A percentile compares a stretch with the other conserved stretches of the same genome.
phyloP scores from a whole-genome alignment of 257 asterid species.

The Jaltomata sinuosa region DNA sequence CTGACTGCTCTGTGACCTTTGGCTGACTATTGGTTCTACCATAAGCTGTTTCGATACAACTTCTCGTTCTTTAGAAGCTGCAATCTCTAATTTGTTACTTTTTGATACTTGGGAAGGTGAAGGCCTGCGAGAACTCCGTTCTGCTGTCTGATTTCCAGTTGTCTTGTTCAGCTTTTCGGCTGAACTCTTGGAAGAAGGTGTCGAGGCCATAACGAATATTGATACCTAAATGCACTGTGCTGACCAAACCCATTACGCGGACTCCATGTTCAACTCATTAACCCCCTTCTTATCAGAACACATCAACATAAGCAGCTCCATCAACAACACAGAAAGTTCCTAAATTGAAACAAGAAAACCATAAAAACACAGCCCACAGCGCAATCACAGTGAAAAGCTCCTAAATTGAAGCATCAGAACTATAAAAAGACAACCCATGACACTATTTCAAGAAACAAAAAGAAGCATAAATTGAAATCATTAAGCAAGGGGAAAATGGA shows the following conservation, averaged over 20 bases:
- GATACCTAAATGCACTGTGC: slow-evolving; percentile 5
- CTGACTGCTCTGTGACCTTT: slow-evolving; percentile 6
- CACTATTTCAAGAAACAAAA: background rate
- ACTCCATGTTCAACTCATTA: background rate
- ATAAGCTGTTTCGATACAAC: slow-evolving; percentile 19
- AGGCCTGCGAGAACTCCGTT: slow-evolving; percentile 15
- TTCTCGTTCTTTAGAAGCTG: slow-evolving; percentile 19
- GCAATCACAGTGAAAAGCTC: background rate
- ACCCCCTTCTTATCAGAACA: slow-evolving; percentile 11
- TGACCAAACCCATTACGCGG: slow-evolving; percentile 11
- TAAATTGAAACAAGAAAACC: slow-evolving; percentile 1
- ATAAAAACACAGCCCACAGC: background rate
- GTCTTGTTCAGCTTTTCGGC: slow-evolving; percentile 32
- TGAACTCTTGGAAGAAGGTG: slow-evolving; percentile 22
- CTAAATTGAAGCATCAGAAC: background rate
- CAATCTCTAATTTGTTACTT: slow-evolving; percentile 18
- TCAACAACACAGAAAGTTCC: slow-evolving; percentile 21
- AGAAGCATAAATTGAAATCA: slow-evolving; percentile 10
- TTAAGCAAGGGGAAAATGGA: background rate
- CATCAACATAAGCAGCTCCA: slow-evolving; percentile 31
- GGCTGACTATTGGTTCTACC: slow-evolving; percentile 14
- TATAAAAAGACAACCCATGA: background rate
- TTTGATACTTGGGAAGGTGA: slow-evolving; percentile 9
- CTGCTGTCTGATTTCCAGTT: slow-evolving; percentile 20
- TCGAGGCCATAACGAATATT: slow-evolving; percentile 40